These are phyloP conservation scores for Emergomyces orientalis DNA, from an alignment of 2,329 filamentous ascomycete species.

Conservation along the genomic window DNA sequence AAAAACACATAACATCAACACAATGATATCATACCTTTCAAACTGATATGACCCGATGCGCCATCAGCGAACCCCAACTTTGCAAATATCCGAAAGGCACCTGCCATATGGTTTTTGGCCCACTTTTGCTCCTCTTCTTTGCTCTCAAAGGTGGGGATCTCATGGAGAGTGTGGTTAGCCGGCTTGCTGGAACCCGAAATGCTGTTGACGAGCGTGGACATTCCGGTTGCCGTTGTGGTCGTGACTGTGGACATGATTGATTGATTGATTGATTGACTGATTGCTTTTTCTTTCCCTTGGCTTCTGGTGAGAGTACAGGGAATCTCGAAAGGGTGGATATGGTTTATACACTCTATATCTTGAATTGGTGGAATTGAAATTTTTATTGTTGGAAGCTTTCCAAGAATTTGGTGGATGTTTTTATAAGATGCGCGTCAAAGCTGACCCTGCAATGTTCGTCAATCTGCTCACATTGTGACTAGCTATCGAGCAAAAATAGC, in stretches of 20 bases:
- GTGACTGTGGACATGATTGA: not conserved
- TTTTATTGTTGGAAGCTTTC: not conserved
- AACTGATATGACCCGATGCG: slow-evolving; percentile 39
- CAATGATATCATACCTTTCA: slow-evolving; percentile 13
- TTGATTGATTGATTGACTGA: not conserved
- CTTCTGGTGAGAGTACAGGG: not conserved
- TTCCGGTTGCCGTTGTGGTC: not conserved
- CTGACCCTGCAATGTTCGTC: not conserved
- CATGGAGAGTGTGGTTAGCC: not conserved
- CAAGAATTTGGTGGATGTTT: not conserved
- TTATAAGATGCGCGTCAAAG: not conserved
- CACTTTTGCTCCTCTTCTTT: slow-evolving; percentile 27
- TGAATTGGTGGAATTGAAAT: not conserved
- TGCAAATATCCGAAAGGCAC: slow-evolving; percentile 42
- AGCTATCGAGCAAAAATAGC: not conserved
- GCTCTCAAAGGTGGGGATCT: slow-evolving; percentile 21
- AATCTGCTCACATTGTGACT: not conserved
- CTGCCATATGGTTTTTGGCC: slow-evolving; percentile 36
- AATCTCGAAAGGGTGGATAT: not conserved
- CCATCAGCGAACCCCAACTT: slow-evolving; percentile 41
- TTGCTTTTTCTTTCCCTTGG: not conserved
- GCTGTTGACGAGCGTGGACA: not conserved
- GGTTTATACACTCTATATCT: not conserved
- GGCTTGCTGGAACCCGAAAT: not conserved
- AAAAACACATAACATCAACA: not conserved